Conservation (phyloP, 2,329 filamentous ascomycete genomes). For the Verticillium zaregamsianum region DNA sequence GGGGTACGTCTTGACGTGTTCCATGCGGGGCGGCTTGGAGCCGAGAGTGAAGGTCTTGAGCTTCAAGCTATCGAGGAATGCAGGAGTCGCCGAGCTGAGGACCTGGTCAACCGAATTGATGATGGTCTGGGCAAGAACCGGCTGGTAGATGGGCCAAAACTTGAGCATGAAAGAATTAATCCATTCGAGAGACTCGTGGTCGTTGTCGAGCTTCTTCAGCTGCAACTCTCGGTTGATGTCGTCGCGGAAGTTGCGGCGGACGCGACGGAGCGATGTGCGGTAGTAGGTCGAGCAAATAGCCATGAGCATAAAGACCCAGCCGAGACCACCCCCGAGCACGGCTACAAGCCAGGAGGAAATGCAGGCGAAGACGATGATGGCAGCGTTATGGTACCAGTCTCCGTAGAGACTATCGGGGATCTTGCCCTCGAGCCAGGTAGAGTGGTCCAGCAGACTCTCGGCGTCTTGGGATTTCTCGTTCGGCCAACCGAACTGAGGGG, state of each 20-base stretch:
- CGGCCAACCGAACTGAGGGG: constrained; percentile 75
- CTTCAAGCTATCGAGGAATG: constrained; percentile 89
- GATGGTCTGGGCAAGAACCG: constrained; percentile 86
- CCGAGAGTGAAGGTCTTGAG: constrained; percentile 92
- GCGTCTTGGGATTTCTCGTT: constrained; percentile 50
- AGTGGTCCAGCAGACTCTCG: constrained; percentile 77
- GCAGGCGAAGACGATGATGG: constrained; percentile 89
- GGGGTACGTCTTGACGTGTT: constrained; percentile 97
- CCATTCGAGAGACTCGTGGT: constrained; percentile 93
- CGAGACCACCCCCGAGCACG: constrained; percentile 82
- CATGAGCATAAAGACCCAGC: constrained; percentile 93
- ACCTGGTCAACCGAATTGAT: constrained; percentile 95
- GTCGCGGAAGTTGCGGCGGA: constrained; percentile 93
- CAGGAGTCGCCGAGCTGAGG: constrained; percentile 83
- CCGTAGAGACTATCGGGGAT: constrained; percentile 89
- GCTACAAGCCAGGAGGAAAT: constrained; percentile 87
- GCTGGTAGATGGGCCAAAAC: constrained; percentile 98
- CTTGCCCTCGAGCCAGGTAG: constrained; percentile 79
- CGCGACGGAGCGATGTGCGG: constrained; percentile 86
- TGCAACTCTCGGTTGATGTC: constrained; percentile 87
- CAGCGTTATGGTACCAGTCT: constrained; percentile 98
- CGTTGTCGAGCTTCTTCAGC: constrained; percentile 81
- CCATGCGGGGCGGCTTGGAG: constrained; percentile 90
- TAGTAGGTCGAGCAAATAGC: constrained; percentile 92
- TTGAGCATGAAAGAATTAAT: constrained; percentile 98